These are phyloP conservation scores for Stachybotrys chartarum DNA, from an alignment of 2,329 filamentous ascomycete genomes.

Conservation along the genomic window DNA sequence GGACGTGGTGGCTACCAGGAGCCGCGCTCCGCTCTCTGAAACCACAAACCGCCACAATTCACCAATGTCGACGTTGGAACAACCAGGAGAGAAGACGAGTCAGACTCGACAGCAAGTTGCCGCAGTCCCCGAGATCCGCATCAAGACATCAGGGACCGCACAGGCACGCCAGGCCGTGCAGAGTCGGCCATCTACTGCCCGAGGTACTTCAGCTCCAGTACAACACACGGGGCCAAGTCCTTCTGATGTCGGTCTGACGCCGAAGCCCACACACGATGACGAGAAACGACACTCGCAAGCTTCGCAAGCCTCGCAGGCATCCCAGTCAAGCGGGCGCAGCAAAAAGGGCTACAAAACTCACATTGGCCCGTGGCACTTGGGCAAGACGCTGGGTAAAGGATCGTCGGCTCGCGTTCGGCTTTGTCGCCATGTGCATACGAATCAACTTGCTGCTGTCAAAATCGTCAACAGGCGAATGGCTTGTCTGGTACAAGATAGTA, in stretches of 20 bases:
- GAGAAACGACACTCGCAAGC: slow-evolving; percentile 25
- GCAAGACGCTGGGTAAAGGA: slow-evolving; percentile 81
- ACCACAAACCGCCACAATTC: slow-evolving; percentile 41
- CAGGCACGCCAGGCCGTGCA: not conserved
- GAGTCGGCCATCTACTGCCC: not conserved
- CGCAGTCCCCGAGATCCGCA: slow-evolving; percentile 3
- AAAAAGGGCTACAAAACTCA: slow-evolving; percentile 55
- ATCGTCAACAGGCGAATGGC: slow-evolving; percentile 83
- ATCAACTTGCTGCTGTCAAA: slow-evolving; percentile 84
- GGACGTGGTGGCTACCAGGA: slow-evolving; percentile 20
- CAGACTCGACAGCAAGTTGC: slow-evolving; percentile 14
- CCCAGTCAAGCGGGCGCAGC: slow-evolving; percentile 30
- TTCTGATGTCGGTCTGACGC: slow-evolving; percentile 11
- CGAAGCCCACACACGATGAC: slow-evolving; percentile 15
- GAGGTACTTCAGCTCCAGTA: slow-evolving; percentile 3
- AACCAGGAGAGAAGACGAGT: slow-evolving; percentile 21
- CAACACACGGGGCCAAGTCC: not conserved
- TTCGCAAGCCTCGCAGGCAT: slow-evolving; percentile 35
- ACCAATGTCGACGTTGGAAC: slow-evolving; percentile 18
- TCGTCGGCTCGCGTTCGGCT: slow-evolving; percentile 83
- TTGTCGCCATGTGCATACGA: slow-evolving; percentile 71
- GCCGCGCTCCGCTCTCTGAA: slow-evolving; percentile 37
- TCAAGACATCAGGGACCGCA: slow-evolving; percentile 1
- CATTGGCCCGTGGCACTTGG: slow-evolving; percentile 90
- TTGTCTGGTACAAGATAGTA: slow-evolving; percentile 75